phyloP scores from a whole-genome alignment of 179 eudicot species.

The Camellia oleifera region DNA sequence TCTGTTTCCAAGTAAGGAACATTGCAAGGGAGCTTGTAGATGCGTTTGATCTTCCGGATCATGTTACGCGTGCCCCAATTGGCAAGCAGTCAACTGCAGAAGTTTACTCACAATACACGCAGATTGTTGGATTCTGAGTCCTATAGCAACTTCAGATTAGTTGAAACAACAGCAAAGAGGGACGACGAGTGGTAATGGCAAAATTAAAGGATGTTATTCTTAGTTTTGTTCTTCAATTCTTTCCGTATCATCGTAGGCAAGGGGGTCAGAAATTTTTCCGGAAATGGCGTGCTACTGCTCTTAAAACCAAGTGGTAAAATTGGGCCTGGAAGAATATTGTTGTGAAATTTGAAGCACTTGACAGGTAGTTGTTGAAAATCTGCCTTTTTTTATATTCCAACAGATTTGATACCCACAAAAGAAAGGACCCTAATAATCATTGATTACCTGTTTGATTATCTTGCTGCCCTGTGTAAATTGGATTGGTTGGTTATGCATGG shows the following conservation, averaged over 20 bases:
- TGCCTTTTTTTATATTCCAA: too few species aligned
- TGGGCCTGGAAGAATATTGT: background rate
- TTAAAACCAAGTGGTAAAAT: background rate
- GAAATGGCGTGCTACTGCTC: background rate
- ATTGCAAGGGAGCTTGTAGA: constrained; percentile 89
- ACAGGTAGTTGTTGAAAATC: too few species aligned
- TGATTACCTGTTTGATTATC: too few species aligned
- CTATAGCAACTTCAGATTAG: background rate
- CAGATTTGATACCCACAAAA: too few species aligned
- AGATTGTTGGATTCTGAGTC: constrained; percentile 61
- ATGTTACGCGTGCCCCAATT: constrained; percentile 83
- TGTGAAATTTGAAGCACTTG: background rate
- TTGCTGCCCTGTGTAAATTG: too few species aligned
- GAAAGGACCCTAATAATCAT: too few species aligned
- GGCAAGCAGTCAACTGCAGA: constrained; percentile 74
- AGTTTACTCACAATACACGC: constrained; percentile 81
- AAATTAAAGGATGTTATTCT: background rate
- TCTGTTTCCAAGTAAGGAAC: constrained; percentile 88
- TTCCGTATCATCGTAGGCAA: background rate
- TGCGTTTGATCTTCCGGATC: constrained; percentile 87
- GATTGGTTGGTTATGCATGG: too few species aligned
- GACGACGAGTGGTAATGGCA: background rate
- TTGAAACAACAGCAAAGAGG: background rate
- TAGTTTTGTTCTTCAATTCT: background rate
- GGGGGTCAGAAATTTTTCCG: background rate